Percentiles rank a stretch among this genome's conserved stretches.
Conservation (phyloP, 2,329 filamentous ascomycete genomes). For the Cladosporium austrohemisphaericum region DNA sequence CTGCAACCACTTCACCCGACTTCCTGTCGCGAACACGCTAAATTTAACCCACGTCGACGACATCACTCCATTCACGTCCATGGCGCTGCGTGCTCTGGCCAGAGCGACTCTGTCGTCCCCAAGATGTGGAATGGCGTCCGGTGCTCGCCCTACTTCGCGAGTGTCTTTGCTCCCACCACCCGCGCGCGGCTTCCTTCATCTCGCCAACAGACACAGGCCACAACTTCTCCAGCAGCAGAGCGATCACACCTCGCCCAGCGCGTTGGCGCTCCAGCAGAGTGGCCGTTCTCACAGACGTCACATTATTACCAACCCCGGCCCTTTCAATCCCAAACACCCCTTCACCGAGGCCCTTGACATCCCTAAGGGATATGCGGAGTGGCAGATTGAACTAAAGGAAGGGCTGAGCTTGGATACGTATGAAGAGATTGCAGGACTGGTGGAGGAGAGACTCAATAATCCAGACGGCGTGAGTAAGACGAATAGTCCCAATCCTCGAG, state of each 20-base stretch:
- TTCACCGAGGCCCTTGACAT: too few species aligned
- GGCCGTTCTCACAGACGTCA: neutral
- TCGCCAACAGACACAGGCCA: neutral
- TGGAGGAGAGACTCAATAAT: neutral
- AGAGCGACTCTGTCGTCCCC: neutral
- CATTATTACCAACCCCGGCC: neutral
- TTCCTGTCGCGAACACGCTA: too few species aligned
- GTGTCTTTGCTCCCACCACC: neutral
- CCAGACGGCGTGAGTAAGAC: neutral
- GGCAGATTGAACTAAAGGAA: neutral
- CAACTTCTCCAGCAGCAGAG: neutral
- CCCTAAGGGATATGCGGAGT: neutral
- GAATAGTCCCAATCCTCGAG: neutral
- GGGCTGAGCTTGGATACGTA: neutral
- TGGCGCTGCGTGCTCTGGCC: neutral
- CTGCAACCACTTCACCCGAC: too few species aligned
- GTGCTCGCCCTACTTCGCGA: neutral
- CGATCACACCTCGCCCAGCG: neutral
- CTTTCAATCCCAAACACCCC: neutral
- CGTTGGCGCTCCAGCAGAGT: neutral
- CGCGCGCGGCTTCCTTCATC: neutral
- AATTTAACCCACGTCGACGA: neutral
- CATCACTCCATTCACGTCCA: neutral
- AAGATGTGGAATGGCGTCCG: too few species aligned
- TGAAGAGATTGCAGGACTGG: neutral